phyloP scores from a whole-genome alignment of 108 stramenopile genomes.

The Chaetoceros muelleri region DNA sequence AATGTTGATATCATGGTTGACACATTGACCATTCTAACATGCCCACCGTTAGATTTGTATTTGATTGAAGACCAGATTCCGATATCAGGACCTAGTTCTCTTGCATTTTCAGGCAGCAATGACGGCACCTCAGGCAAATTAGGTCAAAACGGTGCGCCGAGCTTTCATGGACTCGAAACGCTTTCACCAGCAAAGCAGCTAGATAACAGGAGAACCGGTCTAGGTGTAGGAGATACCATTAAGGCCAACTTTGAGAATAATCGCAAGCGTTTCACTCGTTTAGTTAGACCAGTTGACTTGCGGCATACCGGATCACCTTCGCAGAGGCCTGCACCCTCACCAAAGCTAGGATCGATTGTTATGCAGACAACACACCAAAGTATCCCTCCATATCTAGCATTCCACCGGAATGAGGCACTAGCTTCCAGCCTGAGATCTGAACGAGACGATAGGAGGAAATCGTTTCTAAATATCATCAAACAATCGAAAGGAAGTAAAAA shows the following conservation, averaged over 20 bases:
- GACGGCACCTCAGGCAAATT: background rate
- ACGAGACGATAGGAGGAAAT: constrained; percentile 45
- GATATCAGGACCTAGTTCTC: no score
- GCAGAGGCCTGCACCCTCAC: background rate
- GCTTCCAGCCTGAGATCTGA: constrained; percentile 63
- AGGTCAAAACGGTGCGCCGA: background rate
- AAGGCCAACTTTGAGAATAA: constrained; percentile 24
- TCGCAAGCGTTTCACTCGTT: constrained; percentile 20
- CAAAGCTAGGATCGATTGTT: constrained; percentile 6
- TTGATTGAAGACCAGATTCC: constrained; percentile 9
- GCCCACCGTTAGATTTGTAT: constrained; percentile 30
- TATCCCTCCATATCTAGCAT: constrained; percentile 61
- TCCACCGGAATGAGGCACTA: constrained; percentile 62
- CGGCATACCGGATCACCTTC: constrained; percentile 14
- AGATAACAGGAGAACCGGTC: background rate
- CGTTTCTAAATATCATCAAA: constrained; percentile 32
- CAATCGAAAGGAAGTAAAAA: constrained; percentile 11
- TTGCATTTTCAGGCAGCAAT: background rate
- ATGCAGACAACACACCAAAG: constrained; percentile 7
- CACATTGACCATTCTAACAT: constrained; percentile 48
- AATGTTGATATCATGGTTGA: constrained; percentile 71
- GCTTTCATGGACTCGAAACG: background rate
- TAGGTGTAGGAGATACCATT: constrained; percentile 18
- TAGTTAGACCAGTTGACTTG: constrained; percentile 27
- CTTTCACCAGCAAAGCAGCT: background rate